A percentile compares a stretch with the other conserved stretches of the same genome.
Conservation (phyloP, 352 stramenopile species). For the Phytophthora syringae region DNA sequence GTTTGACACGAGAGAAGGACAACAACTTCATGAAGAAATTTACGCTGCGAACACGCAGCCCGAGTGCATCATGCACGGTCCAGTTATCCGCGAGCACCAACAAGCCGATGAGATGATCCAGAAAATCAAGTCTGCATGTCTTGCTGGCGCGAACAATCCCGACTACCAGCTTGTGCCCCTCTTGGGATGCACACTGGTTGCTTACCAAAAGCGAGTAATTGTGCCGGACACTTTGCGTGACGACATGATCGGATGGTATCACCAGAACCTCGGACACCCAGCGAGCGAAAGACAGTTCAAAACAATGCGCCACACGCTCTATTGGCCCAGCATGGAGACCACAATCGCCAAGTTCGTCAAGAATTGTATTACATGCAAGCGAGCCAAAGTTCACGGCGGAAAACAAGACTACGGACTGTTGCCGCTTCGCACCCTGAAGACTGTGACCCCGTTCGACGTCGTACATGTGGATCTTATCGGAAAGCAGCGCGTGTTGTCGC, state of each 20-base stretch:
- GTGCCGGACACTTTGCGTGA: not conserved
- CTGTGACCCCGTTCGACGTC: constrained; percentile 9
- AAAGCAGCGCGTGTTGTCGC: constrained; percentile 44
- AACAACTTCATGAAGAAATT: not conserved
- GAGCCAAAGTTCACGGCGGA: not conserved
- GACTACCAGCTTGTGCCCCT: constrained; percentile 4
- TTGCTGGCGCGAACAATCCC: not conserved
- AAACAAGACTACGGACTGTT: not conserved
- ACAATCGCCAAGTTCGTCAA: not conserved
- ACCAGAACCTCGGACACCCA: no score
- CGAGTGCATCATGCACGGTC: not conserved
- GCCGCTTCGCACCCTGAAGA: no score
- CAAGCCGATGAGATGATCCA: not conserved
- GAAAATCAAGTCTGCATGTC: not conserved
- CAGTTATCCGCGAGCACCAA: constrained; percentile 1
- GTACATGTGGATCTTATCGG: constrained; percentile 19
- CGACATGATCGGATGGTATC: no score
- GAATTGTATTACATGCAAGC: not conserved
- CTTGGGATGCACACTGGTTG: not conserved
- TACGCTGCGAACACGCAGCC: not conserved
- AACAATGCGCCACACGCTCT: not conserved
- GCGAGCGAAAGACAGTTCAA: not conserved
- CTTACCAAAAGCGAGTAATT: constrained; percentile 6
- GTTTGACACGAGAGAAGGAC: not conserved
- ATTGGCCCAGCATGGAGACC: not conserved